Evolutionary conservation across 1,284 basidiomycete genomes (phyloP).

Genomic region (Pisolithus thermaeus): DNA sequence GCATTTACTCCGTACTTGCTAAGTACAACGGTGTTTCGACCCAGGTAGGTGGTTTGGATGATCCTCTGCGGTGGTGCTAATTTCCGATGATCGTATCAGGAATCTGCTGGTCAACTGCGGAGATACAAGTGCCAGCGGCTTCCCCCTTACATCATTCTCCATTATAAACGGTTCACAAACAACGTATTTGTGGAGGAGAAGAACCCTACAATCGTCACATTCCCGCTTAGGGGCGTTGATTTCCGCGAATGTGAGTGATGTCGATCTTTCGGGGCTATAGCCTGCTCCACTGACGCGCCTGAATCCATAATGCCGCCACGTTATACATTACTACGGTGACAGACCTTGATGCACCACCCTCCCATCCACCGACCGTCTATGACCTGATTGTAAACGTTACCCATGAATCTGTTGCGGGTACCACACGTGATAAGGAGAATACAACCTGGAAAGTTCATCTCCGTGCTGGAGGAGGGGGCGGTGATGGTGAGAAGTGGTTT

Average conservation of each 20-base stretch:
- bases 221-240: constrained; percentile 89
- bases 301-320: constrained; percentile 10
- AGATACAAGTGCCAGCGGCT: constrained; percentile 86
- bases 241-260: constrained; percentile 75
- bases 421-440: constrained; percentile 82
- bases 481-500: constrained; percentile 91
- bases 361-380: constrained; percentile 63
- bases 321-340: constrained; percentile 14
- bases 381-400: constrained; percentile 95
- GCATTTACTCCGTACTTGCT: constrained; percentile 83
- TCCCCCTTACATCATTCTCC: constrained; percentile 90
- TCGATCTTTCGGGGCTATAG: constrained; percentile 22
- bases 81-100: constrained; percentile 38
- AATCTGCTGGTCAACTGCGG: constrained; percentile 80
- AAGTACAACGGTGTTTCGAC: constrained; percentile 94
- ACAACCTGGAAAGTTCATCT: constrained; percentile 93
- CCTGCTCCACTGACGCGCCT: constrained; percentile 15
- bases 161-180: constrained; percentile 98
- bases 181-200: constrained; percentile 98
- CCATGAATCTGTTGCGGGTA: constrained; percentile 92
- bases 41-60: constrained; percentile 49
- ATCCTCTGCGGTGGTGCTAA: constrained; percentile 15
- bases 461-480: constrained; percentile 68
- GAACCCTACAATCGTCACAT: constrained; percentile 98
- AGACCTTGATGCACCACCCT: constrained; percentile 74